Evolutionary conservation across 805 yeast genomes (phyloP), one percentile per base, ranked within the genome.

Genomic region (Ogataea chonburiensis): DNA sequence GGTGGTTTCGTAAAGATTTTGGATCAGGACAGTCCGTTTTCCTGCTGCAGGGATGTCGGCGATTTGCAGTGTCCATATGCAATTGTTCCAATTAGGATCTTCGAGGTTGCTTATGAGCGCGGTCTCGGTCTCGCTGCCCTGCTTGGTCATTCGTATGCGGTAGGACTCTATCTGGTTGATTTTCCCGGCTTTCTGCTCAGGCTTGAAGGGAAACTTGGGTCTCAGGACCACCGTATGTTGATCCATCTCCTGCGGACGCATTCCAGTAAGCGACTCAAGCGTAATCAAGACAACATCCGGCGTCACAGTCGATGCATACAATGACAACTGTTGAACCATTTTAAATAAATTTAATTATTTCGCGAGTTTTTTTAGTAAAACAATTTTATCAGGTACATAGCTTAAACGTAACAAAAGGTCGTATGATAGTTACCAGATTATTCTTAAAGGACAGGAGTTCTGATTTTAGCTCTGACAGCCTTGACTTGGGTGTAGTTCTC

Each of bases 41-140:
- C 91, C 91, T 7, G 86, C 89, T 5, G 80, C 75, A 2, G 93
- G 93, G 9, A 85, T 80, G 58, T 85, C 94, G 5, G 76, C 66
- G 17, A 79, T 66, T 47, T 76, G 83, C 6, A 84, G 50, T 1
- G 80, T 70, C 91, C 89, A 84, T 25, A 60, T 61, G 44, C 50
- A 66, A 38, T 45, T 50, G 45, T 40, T 47, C 37, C 47, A 32
- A 4, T 34, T 27, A 5, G 49, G 26, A 13, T 38, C 32, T 10
- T 27, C 31, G n/a, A 38, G 36, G 21, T 43, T 13, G 25, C 43
- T 28, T 23, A 42, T 20, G 5, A 53, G 34, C 5, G 58, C 36
- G 19, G 47, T 46, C 8, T 52, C 56, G 11, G 7, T 40, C 36
- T 20, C 49, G 14, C 58, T 55, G 79, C 81, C 75, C 4, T 67